Base-by-base conservation (phyloP, 768 basidiomycete genomes). In the Phlebiopsis flavidoalba region DNA sequence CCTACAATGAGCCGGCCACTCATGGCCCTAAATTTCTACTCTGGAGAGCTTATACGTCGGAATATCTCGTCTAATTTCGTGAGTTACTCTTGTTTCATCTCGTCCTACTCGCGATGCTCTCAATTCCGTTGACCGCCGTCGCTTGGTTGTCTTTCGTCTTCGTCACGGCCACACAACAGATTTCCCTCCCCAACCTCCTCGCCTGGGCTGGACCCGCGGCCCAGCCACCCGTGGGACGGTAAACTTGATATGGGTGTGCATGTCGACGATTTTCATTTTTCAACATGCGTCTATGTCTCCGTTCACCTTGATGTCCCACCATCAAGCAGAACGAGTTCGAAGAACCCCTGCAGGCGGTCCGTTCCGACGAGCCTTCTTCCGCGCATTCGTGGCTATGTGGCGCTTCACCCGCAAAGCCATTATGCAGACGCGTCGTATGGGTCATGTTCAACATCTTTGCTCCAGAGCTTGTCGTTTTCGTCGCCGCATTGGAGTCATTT, bases 221-320 rank as follows among this genome's bases (percentile, higher is more conserved):
- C 26, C 26, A 31, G 3, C 6, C 26, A 2, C 2, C 26, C 26
- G 26, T 6, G 26, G 26, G 26, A 31, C 26, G 26, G 26, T 31
- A 31, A 31, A 31, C 6, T 2, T 31, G 26, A 31, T 31, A 31
- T 31, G 50, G 50, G 22, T 52, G 4, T 55, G 19, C 54, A n/a
- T 43, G 21, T 55, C 54, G 8, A 55, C 54, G 6, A 55, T 55
- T 22, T 55, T 21, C 40, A 55, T n/a, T n/a, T n/a, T n/a, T n/a
- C n/a, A n/a, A n/a, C 54, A 21, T 55, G 54, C 54, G 54, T 55
- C 15, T 43, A 55, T 37, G 35, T 55, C 10, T 55, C 54, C 21
- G 36, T 55, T 8, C 54, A 55, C 54, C 10, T 55, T 19, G 54
- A 55, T n/a, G 40, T 55, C 5, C 54, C 21, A 2, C 21, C 40